Evolutionary conservation across 345 rosid genomes (phyloP).

Genomic region (Gossypium bickii): DNA sequence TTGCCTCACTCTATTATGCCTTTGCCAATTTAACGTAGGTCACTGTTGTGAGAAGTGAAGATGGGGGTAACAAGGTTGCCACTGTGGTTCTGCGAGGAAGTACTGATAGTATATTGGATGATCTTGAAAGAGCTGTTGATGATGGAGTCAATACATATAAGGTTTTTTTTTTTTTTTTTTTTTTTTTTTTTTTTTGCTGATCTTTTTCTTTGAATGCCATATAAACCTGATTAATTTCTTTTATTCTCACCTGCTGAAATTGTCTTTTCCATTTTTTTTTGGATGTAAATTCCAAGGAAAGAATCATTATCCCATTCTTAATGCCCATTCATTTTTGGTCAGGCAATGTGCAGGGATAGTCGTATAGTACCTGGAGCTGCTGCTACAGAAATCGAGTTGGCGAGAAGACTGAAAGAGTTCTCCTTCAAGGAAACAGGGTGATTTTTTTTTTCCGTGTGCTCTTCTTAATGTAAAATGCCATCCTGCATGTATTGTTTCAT

Average conservation of each 20-base stretch:
- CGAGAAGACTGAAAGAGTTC: constrained; percentile 86
- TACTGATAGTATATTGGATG: constrained; percentile 91
- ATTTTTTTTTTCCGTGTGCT: neutral
- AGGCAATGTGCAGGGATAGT: constrained; percentile 99
- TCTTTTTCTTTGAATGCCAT: neutral
- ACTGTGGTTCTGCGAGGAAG: constrained; percentile 95
- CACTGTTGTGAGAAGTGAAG: constrained; percentile 81
- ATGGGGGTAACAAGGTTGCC: constrained; percentile 80
- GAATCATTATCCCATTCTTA: neutral
- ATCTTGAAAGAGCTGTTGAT: constrained; percentile 98
- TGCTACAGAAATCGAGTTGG: constrained; percentile 94
- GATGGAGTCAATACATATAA: constrained; percentile 98
- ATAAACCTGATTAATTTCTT: neutral
- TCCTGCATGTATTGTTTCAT: neutral
- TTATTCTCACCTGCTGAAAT: neutral
- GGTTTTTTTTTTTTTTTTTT: constrained; percentile 44
- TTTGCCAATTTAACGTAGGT: neutral
- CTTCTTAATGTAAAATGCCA: neutral
- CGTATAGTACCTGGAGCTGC: constrained; percentile 94
- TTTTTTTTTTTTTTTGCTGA: constrained; percentile 21
- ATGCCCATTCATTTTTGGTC: neutral
- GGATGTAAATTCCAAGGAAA: neutral
- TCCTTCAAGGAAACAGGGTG: constrained; percentile 96
- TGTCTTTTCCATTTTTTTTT: neutral
- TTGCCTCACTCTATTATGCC: neutral